Base-by-base conservation (phyloP, 495 filamentous ascomycete genomes). In the Terfezia claveryi region DNA sequence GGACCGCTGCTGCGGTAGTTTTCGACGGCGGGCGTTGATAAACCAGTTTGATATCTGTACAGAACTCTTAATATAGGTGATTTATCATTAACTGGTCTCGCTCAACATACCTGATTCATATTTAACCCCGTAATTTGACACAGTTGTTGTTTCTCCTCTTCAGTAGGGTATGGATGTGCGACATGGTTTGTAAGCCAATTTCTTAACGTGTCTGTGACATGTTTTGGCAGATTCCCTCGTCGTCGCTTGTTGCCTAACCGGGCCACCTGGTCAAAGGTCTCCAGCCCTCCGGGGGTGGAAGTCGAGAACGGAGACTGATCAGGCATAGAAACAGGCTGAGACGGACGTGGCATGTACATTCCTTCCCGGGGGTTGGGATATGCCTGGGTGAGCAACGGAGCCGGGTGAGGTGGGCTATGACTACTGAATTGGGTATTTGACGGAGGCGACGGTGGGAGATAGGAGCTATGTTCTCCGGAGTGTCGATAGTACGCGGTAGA, bases 1-100 rank as follows among this genome's bases (percentile, higher is more conserved):
- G 6, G 41, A 46, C 17, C 41, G 41, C 17, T 46, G 41, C 6
- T 51, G 69, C 16, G 85, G 85, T n/a, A 88, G 67, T 57, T 85
- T 80, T 46, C 87, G 78, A 50, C 87, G 74, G 53, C 87, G 75
- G 10, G 86, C 85, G 61, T 93, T 94, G 67, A 94, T 94, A 67
- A 93, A 94, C 87, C 87, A 94, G 63, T 94, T 94, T 57, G 83
- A 87, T 54, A 94, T 85, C 76, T 93, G 67, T 60, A 71, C 70
- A 69, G 59, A 27, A 23, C 16, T 32, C 27, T 32, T 32, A 32
- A 32, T 32, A 32, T 32, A 32, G 27, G 27, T 32, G 4, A 32
- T 32, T 32, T 32, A 32, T 32, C 27, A 7, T 32, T 32, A 32
- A 1, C 27, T 4, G 0, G 7, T 4, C 27, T 32, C 27, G 7